phyloP scores from a whole-genome alignment of 176 grass and related monocot species.

The Zoysia japonica region DNA sequence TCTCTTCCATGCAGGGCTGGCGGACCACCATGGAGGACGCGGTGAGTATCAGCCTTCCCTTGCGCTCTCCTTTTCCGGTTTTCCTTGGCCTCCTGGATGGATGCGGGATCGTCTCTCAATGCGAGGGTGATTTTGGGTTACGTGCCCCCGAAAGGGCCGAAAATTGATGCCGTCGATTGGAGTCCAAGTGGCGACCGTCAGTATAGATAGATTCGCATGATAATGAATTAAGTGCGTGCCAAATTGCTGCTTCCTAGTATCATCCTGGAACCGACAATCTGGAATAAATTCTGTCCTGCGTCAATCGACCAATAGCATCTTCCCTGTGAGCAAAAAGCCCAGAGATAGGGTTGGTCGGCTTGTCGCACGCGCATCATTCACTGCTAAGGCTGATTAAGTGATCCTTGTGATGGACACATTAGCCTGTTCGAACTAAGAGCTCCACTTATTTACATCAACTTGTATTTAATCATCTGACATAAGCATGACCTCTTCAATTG shows the following conservation, averaged over 20 bases:
- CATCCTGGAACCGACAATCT: not conserved
- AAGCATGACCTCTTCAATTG: not conserved
- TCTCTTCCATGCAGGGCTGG: conserved; percentile 99
- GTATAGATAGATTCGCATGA: not conserved
- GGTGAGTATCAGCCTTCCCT: conserved; percentile 36
- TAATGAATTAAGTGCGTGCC: not conserved
- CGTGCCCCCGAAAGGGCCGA: not conserved
- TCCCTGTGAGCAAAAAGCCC: too few relatives aligned
- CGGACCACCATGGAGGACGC: conserved; percentile 95
- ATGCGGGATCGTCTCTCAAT: not conserved
- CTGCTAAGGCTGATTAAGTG: not conserved
- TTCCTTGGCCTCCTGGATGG: not conserved
- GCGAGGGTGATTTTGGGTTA: not conserved
- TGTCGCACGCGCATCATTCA: not conserved
- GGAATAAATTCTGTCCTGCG: not conserved
- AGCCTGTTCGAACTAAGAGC: not conserved
- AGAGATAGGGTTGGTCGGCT: not conserved
- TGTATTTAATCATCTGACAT: not conserved
- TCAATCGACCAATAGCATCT: not conserved
- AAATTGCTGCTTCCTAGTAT: not conserved
- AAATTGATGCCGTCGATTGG: not conserved
- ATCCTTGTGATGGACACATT: not conserved
- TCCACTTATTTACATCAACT: not conserved
- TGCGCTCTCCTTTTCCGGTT: not conserved
- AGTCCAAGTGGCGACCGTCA: not conserved